A percentile compares a stretch with the other conserved stretches of the same genome.
These are phyloP conservation scores for Neoascochyta sp. DNA, from an alignment of 2,329 filamentous ascomycete genomes.

Conservation along the genomic window DNA sequence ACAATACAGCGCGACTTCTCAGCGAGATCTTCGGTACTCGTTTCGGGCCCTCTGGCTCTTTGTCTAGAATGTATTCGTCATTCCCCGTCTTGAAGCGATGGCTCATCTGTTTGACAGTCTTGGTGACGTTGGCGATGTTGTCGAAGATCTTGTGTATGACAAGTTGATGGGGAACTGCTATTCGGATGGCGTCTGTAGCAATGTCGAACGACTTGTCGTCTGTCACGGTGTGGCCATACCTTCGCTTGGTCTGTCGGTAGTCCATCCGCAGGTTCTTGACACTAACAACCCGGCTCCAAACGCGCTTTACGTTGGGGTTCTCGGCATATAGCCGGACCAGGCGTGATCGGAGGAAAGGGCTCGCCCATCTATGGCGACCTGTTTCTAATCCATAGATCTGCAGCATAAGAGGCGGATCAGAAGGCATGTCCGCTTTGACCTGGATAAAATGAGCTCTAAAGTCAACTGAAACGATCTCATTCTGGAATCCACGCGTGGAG, in stretches of 20 bases:
- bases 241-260: slow-evolving; percentile 70
- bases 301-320: slow-evolving; percentile 72
- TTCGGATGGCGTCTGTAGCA: slow-evolving; percentile 75
- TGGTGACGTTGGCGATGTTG: slow-evolving; percentile 82
- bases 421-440: slow-evolving; percentile 81
- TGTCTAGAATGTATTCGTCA: slow-evolving; percentile 83
- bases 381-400: slow-evolving; percentile 80
- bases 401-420: slow-evolving; percentile 86
- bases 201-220: slow-evolving; percentile 83
- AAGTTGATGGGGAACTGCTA: slow-evolving; percentile 88
- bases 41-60: slow-evolving; percentile 81
- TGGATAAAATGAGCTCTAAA: slow-evolving; percentile 78
- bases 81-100: slow-evolving; percentile 86
- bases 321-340: slow-evolving; percentile 83
- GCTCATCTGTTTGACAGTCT: slow-evolving; percentile 85
- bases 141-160: slow-evolving; percentile 89
- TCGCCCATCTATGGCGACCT: slow-evolving; percentile 81
- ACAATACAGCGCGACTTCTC: slow-evolving; percentile 74
- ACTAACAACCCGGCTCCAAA: slow-evolving; percentile 84
- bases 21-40: slow-evolving; percentile 80
- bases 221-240: slow-evolving; percentile 57
- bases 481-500: slow-evolving; percentile 22
- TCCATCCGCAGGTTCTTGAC: slow-evolving; percentile 79
- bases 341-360: slow-evolving; percentile 73
- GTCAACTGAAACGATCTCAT: slow-evolving; percentile 76